Conservation (phyloP, 495 filamentous ascomycete genomes). For the Daldinia childiae region DNA sequence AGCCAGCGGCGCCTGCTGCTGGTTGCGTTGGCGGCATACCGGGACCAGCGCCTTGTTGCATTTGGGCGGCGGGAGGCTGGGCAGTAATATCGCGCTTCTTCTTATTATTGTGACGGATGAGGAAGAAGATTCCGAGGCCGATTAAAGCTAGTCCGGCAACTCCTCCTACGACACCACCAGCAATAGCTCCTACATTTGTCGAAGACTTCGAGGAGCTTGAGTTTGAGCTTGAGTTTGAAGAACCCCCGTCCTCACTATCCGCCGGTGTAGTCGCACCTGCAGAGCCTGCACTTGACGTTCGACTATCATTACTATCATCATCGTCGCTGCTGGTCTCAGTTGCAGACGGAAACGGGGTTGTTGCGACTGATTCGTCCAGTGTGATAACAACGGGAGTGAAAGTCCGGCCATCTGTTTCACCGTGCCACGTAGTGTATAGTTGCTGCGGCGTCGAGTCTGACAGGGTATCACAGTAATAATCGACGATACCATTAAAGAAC, state of each 20-base stretch:
- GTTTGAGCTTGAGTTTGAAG: not conserved
- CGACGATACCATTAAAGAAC: constrained; percentile 48
- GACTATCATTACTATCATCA: constrained; percentile 1
- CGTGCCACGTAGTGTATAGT: constrained; percentile 50
- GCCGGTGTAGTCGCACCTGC: not conserved
- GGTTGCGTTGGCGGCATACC: not conserved
- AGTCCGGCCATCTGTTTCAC: constrained; percentile 45
- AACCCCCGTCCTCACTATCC: constrained; percentile 4
- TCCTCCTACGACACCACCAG: constrained; percentile 61
- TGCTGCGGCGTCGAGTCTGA: constrained; percentile 41
- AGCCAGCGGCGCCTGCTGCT: not conserved
- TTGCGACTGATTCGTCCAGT: constrained; percentile 12
- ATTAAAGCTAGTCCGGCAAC: constrained; percentile 55
- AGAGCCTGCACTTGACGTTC: constrained; percentile 3
- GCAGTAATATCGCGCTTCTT: constrained; percentile 32
- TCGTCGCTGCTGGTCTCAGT: constrained; percentile 6
- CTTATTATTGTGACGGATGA: constrained; percentile 50
- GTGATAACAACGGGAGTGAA: constrained; percentile 41
- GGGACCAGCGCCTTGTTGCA: constrained; percentile 17
- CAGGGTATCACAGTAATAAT: constrained; percentile 52
- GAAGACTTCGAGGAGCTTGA: constrained; percentile 26
- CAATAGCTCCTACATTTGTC: constrained; percentile 55
- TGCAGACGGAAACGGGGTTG: constrained; percentile 11
- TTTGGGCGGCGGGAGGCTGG: constrained; percentile 19
- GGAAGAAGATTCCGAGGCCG: constrained; percentile 50